phyloP scores from a whole-genome alignment of 306 rosid species.

The Sechiopsis laciniata region DNA sequence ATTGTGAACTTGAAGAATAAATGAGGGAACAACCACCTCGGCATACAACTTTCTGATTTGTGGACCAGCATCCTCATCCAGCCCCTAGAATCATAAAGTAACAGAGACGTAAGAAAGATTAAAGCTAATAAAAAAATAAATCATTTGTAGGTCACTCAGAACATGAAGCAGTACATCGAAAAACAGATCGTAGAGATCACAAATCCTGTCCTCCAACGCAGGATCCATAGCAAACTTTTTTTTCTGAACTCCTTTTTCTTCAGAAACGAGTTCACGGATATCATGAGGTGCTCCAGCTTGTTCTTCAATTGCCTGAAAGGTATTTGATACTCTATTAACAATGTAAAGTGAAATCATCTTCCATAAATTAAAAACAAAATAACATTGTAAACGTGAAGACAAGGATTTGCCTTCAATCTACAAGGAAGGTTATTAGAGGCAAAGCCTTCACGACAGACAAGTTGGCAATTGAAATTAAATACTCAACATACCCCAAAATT shows the following conservation, averaged over 20 bases:
- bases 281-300: conserved; percentile 58
- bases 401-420: not conserved
- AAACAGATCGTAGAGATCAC: conserved; percentile 96
- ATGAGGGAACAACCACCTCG: conserved; percentile 50
- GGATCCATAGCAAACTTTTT: conserved; percentile 66
- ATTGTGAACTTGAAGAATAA: conserved; percentile 14
- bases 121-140: conserved; percentile 23
- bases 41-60: conserved; percentile 81
- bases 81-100: conserved; percentile 58
- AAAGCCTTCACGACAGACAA: not conserved
- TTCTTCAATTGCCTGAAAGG: conserved; percentile 44
- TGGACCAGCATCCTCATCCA: conserved; percentile 90
- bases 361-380: no score
- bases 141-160: conserved; percentile 22
- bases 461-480: not conserved
- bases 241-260: conserved; percentile 52
- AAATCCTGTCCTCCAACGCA: conserved; percentile 85
- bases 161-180: conserved; percentile 59
- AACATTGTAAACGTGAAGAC: not conserved
- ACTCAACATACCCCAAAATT: conserved; percentile 19
- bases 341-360: not conserved
- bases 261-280: conserved; percentile 55
- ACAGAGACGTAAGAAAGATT: conserved; percentile 25
- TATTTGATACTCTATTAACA: conserved; percentile 26
- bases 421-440: not conserved